A percentile compares a stretch with the other conserved stretches of the same genome.
phyloP scores from a whole-genome alignment of 371 early-diverging fungal species.

The Lichtheimia corymbifera region DNA sequence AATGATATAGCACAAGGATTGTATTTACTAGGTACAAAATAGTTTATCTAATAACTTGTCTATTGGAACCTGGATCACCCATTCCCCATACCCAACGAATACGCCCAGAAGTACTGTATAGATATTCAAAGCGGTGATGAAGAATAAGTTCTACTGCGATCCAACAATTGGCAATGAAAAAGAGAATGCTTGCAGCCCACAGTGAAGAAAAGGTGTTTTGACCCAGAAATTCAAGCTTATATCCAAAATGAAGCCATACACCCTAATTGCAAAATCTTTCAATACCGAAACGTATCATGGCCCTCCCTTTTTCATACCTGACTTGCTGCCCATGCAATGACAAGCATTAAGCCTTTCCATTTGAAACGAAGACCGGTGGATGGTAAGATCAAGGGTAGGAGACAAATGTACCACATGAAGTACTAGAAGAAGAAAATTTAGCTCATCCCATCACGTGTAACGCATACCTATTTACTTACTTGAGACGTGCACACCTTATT shows the following conservation, averaged over 20 bases:
- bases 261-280: slow-evolving; percentile 49
- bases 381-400: slow-evolving; percentile 86
- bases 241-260: slow-evolving; percentile 83
- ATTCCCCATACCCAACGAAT: slow-evolving; percentile 61
- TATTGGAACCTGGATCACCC: slow-evolving; percentile 38
- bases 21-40: too few species aligned
- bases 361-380: slow-evolving; percentile 52
- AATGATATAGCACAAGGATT: too few species aligned
- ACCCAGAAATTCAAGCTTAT: slow-evolving; percentile 84
- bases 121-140: slow-evolving; percentile 54
- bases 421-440: slow-evolving; percentile 57
- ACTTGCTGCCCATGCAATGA: slow-evolving; percentile 71
- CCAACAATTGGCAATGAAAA: slow-evolving; percentile 73
- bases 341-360: slow-evolving; percentile 60
- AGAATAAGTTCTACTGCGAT: slow-evolving; percentile 65
- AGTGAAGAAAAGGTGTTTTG: slow-evolving; percentile 76
- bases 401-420: slow-evolving; percentile 97
- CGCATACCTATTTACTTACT: slow-evolving; percentile 44
- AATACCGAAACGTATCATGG: neutral
- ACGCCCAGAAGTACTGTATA: slow-evolving; percentile 52
- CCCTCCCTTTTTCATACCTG: slow-evolving; percentile 51
- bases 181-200: slow-evolving; percentile 71
- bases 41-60: neutral
- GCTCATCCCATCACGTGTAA: neutral
- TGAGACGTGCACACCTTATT: slow-evolving; percentile 99